phyloP scores from a whole-genome alignment of 2,329 filamentous ascomycete genomes.

The Microcyclospora pomicola region DNA sequence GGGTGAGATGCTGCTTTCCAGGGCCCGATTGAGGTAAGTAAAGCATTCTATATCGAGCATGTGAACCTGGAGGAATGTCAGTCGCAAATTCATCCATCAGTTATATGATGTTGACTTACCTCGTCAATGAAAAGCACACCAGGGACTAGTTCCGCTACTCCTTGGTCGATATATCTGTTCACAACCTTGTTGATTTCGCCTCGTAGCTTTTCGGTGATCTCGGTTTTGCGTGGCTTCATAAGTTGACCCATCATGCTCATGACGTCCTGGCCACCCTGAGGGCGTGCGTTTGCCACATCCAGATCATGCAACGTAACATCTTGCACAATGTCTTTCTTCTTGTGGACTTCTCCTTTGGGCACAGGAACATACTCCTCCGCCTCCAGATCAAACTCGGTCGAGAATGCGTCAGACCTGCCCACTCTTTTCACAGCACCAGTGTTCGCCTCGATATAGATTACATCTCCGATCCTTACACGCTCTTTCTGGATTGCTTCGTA shows the following conservation, averaged over 20 bases:
- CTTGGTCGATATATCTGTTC: constrained; percentile 97
- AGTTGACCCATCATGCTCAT: constrained; percentile 99
- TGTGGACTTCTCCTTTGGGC: constrained; percentile 96
- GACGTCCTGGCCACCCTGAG: constrained; percentile 94
- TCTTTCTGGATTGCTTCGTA: constrained; percentile 99
- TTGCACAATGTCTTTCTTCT: constrained; percentile 99
- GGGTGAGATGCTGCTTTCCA: constrained; percentile 86
- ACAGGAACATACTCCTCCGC: constrained; percentile 98
- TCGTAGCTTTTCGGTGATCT: constrained; percentile 95
- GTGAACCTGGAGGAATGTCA: constrained; percentile 56
- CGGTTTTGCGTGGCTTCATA: constrained; percentile 99
- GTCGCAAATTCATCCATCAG: constrained; percentile 1
- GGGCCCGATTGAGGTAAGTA: constrained; percentile 95
- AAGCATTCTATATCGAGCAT: constrained; percentile 99
- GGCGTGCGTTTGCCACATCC: constrained; percentile 86
- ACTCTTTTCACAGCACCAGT: constrained; percentile 96
- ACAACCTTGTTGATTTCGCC: constrained; percentile 98
- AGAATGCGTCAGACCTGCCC: constrained; percentile 88
- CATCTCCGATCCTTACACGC: constrained; percentile 86
- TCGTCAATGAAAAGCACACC: constrained; percentile 98
- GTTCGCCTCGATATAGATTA: constrained; percentile 98
- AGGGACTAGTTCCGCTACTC: constrained; percentile 92
- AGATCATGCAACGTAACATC: constrained; percentile 95
- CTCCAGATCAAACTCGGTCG: constrained; percentile 95
- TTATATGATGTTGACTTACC: constrained; percentile 37